phyloP scores from a whole-genome alignment of 495 filamentous ascomycete genomes.

The Choiromyces venosus region DNA sequence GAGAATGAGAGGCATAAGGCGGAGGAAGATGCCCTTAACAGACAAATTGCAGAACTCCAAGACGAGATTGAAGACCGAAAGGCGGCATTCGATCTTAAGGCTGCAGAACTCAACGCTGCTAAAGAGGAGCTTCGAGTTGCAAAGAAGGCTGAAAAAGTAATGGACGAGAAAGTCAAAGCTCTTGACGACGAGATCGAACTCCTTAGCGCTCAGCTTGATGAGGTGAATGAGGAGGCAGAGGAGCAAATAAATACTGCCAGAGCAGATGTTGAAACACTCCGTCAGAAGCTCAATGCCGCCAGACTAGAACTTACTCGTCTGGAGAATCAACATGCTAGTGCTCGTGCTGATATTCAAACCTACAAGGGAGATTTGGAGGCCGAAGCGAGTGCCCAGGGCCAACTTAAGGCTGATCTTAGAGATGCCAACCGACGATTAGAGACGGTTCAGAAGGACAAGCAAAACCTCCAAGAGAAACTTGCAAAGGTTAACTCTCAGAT shows the following conservation, averaged over 20 bases:
- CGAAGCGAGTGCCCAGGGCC: constrained; percentile 42
- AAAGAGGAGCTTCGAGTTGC: constrained; percentile 65
- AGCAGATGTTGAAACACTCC: constrained; percentile 50
- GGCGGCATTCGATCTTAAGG: constrained; percentile 51
- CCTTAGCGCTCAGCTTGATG: constrained; percentile 65
- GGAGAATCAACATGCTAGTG: constrained; percentile 49
- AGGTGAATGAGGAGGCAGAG: constrained; percentile 63
- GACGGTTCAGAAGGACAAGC: constrained; percentile 46
- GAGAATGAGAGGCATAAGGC: constrained; percentile 55
- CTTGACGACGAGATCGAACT: constrained; percentile 77
- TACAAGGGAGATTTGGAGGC: constrained; percentile 53
- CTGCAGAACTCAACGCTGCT: constrained; percentile 55
- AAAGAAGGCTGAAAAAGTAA: constrained; percentile 57
- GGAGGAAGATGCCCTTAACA: constrained; percentile 53
- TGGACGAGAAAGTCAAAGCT: constrained; percentile 64
- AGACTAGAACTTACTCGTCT: constrained; percentile 46
- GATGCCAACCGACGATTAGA: constrained; percentile 41
- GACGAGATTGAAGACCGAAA: constrained; percentile 54
- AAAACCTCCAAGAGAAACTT: constrained; percentile 59
- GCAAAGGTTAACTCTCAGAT: constrained; percentile 57
- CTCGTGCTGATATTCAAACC: constrained; percentile 52
- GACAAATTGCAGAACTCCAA: constrained; percentile 56
- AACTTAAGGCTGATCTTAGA: constrained; percentile 40
- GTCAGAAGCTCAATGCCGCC: constrained; percentile 48
- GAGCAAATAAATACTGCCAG: constrained; percentile 50